Conservation (phyloP, 805 yeast genomes). For the Starmerella vaccinii region DNA sequence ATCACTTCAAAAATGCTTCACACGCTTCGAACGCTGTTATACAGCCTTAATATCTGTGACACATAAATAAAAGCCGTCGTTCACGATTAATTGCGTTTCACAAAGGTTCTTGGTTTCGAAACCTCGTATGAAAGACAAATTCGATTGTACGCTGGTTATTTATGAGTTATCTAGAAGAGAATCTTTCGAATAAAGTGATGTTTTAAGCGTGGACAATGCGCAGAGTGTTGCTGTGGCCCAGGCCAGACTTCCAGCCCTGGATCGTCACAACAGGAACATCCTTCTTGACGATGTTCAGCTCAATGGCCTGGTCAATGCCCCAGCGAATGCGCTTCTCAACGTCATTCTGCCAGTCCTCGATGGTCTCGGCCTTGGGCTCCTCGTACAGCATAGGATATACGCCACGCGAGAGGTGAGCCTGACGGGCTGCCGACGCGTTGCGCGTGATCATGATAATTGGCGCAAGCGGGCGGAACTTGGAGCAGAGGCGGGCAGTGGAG, state of each 20-base stretch:
- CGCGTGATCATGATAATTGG: conserved; percentile 98
- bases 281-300: conserved; percentile 69
- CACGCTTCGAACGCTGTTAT: too few relatives aligned
- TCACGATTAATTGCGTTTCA: too few relatives aligned
- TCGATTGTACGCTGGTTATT: too few relatives aligned
- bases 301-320: conserved; percentile 84
- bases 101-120: too few relatives aligned
- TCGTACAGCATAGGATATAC: conserved; percentile 91
- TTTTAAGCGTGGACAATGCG: conserved; percentile 45
- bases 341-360: conserved; percentile 87
- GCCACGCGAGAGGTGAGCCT: conserved; percentile 94
- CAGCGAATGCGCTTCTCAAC: conserved; percentile 88
- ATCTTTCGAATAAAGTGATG: background rate
- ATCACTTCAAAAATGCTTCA: too few relatives aligned
- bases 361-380: conserved; percentile 40
- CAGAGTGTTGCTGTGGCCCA: conserved; percentile 97
- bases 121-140: too few relatives aligned
- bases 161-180: background rate
- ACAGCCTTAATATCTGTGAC: too few relatives aligned
- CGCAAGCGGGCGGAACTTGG: conserved; percentile 95
- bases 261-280: conserved; percentile 89
- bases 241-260: conserved; percentile 98
- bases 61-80: too few relatives aligned
- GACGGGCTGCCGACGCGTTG: conserved; percentile 86
- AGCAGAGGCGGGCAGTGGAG: conserved; percentile 85